Conservation (phyloP, 2,329 filamentous ascomycete species). For the Leptographium flavum region DNA sequence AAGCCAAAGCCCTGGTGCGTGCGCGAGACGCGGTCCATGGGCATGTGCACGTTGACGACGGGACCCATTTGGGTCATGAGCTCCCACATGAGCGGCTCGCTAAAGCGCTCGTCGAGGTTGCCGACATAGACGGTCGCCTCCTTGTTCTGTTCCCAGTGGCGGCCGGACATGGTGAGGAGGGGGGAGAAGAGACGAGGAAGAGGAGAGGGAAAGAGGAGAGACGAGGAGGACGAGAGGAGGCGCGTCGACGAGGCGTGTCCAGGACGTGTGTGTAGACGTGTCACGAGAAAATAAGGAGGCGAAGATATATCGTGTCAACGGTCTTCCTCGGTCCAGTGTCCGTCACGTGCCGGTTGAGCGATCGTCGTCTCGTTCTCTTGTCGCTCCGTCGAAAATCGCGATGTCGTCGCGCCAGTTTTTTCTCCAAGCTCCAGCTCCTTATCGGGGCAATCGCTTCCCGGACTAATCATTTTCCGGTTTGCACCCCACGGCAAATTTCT, state of each 20-base stretch:
- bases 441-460: neutral
- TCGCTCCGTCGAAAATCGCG: too few species aligned
- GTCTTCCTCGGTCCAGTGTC: too few species aligned
- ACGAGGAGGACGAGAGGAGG: neutral
- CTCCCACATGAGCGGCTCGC: slow-evolving; percentile 85
- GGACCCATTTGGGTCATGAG: slow-evolving; percentile 96
- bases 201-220: neutral
- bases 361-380: too few species aligned
- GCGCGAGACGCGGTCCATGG: slow-evolving; percentile 94
- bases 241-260: too few species aligned
- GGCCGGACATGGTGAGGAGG: slow-evolving; percentile 13
- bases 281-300: too few species aligned
- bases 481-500: neutral
- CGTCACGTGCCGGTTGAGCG: too few species aligned
- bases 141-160: slow-evolving; percentile 80
- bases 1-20: slow-evolving; percentile 97
- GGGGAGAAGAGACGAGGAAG: neutral
- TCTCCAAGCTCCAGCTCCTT: too few species aligned
- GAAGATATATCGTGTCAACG: too few species aligned
- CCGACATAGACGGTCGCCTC: slow-evolving; percentile 96
- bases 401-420: too few species aligned
- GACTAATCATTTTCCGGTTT: neutral
- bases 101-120: slow-evolving; percentile 93
- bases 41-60: slow-evolving; percentile 95
- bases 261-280: too few species aligned